Evolutionary conservation across 2,329 filamentous ascomycete genomes (phyloP), one percentile per base, ranked within the genome.

Genomic region (Hortaea sp.): DNA sequence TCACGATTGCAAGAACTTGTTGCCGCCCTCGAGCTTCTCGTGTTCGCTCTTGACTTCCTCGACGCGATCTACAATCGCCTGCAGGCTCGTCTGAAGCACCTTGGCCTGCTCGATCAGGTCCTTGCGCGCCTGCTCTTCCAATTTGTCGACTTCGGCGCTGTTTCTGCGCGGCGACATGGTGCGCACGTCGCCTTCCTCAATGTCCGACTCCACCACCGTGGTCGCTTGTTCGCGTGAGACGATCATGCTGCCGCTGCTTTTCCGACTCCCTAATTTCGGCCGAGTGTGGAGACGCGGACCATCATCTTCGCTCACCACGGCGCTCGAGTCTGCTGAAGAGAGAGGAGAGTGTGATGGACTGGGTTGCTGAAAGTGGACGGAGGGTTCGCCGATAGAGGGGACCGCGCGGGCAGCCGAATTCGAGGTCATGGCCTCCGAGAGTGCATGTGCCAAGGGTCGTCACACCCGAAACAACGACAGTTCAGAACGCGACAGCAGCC

Each of bases 21-120:
- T 98, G 66, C 95, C 89, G 66, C 78, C 92, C 67, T 97, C 89
- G 45, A 98, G 80, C 68, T 95, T 95, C 69, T 95, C 88, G 63
- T 98, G 89, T 63, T 97, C 90, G 57, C 85, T 84, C 66, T 88
- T 87, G 53, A 97, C 89, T 29, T 87, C 86, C 63, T 98, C 92
- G 64, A 97, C 94, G 43, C 88, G 85, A 67, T 95, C 87, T 55
- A 95, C 88, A 39, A 97, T 84, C 52, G 84, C 86, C 51, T 94
- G 75, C 31, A 98, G 79, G 29, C 88, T 94, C 45, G 88, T 86
- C 67, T 98, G 92, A 29, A 97, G 73, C 41, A 81, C 79, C 66
- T 88, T 87, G 49, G 90, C 89, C 69, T 95, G 88, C 76, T 79
- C 76, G 61, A 80, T 76, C 51, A 82, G 62, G 28, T 75, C 73